phyloP scores from a whole-genome alignment of 2,329 filamentous ascomycete genomes.

The Thielaviopsis cerberus region DNA sequence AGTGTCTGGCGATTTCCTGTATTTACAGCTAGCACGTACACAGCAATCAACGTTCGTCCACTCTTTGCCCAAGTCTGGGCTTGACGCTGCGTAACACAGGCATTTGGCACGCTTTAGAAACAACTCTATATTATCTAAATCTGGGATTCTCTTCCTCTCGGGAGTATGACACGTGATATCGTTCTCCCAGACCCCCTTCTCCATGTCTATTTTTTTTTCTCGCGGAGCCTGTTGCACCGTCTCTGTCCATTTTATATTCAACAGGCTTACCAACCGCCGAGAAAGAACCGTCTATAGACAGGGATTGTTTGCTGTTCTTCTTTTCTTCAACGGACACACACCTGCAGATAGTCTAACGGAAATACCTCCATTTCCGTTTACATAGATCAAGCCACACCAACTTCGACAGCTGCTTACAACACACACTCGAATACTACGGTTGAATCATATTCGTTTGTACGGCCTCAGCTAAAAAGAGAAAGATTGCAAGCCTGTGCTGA shows the following conservation, averaged over 20 bases:
- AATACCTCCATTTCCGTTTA: background rate
- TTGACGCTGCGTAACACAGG: background rate
- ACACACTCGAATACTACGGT: no score
- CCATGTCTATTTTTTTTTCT: background rate
- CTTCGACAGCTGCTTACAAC: background rate
- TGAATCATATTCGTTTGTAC: no score
- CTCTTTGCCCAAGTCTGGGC: background rate
- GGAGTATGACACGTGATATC: background rate
- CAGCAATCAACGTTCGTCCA: background rate
- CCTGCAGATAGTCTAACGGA: background rate
- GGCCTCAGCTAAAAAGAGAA: background rate
- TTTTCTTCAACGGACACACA: background rate
- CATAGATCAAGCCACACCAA: background rate
- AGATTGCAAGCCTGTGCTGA: no score
- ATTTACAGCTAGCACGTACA: background rate
- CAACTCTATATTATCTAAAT: no score
- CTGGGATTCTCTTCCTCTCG: background rate
- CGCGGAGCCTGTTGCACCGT: background rate
- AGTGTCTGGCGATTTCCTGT: background rate
- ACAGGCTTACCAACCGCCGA: background rate
- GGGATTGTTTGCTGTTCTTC: background rate
- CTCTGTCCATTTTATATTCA: background rate
- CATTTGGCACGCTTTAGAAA: background rate
- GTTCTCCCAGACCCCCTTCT: background rate
- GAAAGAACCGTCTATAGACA: background rate